Evolutionary conservation across 192 early-diverging fungal genomes (phyloP).

Genomic region (Fimicolochytrium jonesii): DNA sequence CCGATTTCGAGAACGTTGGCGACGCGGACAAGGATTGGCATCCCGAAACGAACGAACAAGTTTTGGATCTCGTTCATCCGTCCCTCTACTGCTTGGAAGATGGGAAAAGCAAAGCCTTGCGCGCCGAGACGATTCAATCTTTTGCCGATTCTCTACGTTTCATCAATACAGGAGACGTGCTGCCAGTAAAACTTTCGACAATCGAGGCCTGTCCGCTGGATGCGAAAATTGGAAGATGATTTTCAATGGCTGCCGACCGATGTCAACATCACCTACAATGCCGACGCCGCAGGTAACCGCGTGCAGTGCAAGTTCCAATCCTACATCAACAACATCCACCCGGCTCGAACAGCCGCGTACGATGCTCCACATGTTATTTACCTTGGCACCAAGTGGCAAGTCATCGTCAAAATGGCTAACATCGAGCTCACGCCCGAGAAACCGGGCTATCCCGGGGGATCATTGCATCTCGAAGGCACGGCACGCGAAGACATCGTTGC

Average conservation of each 20-base stretch:
- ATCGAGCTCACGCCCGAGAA: constrained; percentile 66
- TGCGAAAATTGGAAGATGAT: not conserved
- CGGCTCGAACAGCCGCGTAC: not conserved
- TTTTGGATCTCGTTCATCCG: constrained; percentile 54
- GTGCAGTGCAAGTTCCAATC: no score
- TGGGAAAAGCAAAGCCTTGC: not conserved
- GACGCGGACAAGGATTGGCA: constrained; percentile 39
- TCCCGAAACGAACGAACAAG: constrained; percentile 35
- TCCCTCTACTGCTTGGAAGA: constrained; percentile 32
- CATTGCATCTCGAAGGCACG: constrained; percentile 74
- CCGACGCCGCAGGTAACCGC: no score
- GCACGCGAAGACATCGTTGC: constrained; percentile 68
- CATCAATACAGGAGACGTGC: not conserved
- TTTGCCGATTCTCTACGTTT: not conserved
- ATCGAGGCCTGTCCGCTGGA: not conserved
- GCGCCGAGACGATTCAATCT: not conserved
- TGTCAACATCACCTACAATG: no score
- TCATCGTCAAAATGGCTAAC: constrained; percentile 70
- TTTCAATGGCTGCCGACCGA: constrained; percentile 11
- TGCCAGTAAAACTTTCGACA: not conserved
- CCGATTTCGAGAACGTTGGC: constrained; percentile 17
- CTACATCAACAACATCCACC: constrained; percentile 77
- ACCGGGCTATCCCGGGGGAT: constrained; percentile 46
- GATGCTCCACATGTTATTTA: constrained; percentile 36
- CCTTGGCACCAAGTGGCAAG: constrained; percentile 44